Conservation (phyloP, 257 asterid species). For the Misopates orontium region DNA sequence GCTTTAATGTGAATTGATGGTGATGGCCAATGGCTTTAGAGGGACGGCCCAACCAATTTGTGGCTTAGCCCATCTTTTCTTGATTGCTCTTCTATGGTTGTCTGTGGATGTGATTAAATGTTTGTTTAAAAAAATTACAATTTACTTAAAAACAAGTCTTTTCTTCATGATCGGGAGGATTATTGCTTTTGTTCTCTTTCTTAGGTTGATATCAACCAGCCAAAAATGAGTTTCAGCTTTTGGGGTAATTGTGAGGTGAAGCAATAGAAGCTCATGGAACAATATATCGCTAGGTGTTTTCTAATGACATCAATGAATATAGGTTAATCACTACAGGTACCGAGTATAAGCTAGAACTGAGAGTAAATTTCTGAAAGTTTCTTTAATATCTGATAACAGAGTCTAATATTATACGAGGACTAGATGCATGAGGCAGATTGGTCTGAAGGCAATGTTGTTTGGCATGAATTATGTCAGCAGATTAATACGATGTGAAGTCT, state of each 20-base stretch:
- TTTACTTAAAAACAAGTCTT: not conserved
- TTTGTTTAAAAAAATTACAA: conserved; percentile 10
- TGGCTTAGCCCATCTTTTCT: conserved; percentile 5
- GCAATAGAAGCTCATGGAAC: not conserved
- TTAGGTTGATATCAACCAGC: not conserved
- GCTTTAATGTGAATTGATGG: conserved; percentile 16
- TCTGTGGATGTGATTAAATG: not conserved
- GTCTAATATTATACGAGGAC: not conserved
- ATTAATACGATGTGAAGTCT: not conserved
- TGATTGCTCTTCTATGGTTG: not conserved
- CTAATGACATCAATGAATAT: not conserved
- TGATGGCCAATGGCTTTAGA: not conserved
- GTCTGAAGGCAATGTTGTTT: not conserved
- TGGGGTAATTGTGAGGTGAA: not conserved
- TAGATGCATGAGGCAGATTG: not conserved
- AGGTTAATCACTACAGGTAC: too few relatives aligned
- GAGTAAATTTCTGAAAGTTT: not conserved
- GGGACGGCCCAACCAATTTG: conserved; percentile 6
- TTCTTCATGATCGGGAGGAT: not conserved
- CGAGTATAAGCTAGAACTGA: not conserved
- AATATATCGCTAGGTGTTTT: not conserved
- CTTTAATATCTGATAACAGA: not conserved
- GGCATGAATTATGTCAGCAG: not conserved
- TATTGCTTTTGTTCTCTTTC: conserved; percentile 5
- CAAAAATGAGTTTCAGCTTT: not conserved